phyloP scores from a whole-genome alignment of 768 basidiomycete genomes.

The Leccinellum rugosiceps region DNA sequence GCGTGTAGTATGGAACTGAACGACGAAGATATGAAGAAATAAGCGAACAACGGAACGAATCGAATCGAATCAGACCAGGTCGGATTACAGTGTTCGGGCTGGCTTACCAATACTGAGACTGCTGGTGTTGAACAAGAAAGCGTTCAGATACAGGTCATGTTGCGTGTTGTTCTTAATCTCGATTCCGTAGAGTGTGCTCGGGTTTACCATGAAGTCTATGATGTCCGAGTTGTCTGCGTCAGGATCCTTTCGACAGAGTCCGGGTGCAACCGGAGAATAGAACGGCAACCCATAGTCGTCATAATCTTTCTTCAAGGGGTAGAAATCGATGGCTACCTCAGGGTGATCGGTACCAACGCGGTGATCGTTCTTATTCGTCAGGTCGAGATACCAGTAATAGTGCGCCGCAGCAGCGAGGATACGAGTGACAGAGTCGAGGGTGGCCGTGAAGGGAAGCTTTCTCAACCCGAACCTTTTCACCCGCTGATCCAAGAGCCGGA shows the following conservation, averaged over 20 bases:
- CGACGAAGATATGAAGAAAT: neutral
- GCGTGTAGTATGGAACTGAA: neutral
- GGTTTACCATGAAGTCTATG: neutral
- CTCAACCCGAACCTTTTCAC: neutral
- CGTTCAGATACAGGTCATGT: neutral
- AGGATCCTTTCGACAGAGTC: neutral
- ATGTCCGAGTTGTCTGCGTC: neutral
- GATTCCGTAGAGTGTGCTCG: neutral
- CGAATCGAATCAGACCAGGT: neutral
- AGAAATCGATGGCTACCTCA: neutral
- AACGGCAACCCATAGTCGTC: neutral
- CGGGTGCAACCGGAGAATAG: neutral
- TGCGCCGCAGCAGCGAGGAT: neutral
- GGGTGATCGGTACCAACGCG: neutral
- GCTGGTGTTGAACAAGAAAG: neutral
- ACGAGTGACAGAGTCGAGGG: neutral
- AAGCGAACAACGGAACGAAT: neutral
- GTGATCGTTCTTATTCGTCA: neutral
- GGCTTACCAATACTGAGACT: neutral
- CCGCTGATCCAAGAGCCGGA: neutral
- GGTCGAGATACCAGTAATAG: neutral
- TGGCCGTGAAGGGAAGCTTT: neutral
- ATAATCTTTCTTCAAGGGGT: neutral
- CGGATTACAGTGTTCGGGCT: neutral
- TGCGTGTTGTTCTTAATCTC: conserved; percentile 10